Percentiles rank a stretch among this genome's conserved stretches.
phyloP scores from a whole-genome alignment of 164 flowering plant species.

The Annona cherimola region DNA sequence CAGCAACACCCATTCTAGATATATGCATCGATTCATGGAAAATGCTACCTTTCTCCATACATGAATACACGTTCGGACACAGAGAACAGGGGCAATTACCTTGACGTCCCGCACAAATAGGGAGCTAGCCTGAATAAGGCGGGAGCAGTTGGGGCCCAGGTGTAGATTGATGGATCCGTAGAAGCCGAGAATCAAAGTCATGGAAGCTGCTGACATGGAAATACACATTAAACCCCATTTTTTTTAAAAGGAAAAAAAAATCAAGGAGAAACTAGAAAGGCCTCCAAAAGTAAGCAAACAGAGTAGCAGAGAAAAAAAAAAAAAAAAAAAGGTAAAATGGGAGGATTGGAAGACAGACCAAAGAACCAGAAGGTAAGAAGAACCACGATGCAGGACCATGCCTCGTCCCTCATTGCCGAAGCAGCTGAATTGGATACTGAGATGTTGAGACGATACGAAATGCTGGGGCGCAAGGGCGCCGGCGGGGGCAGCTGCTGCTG shows the following conservation, averaged over 20 bases:
- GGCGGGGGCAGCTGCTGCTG: slow-evolving; percentile 8
- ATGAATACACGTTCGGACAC: background rate
- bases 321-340: slow-evolving; percentile 2
- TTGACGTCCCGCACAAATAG: slow-evolving; percentile 49
- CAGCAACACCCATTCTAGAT: background rate
- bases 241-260: background rate
- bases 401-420: slow-evolving; percentile 28
- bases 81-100: slow-evolving; percentile 23
- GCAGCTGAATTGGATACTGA: slow-evolving; percentile 12
- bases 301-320: background rate
- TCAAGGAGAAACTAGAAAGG: background rate
- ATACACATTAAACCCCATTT: background rate
- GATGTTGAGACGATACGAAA: slow-evolving; percentile 24
- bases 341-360: slow-evolving; percentile 29
- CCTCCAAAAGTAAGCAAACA: background rate
- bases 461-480: background rate
- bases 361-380: slow-evolving; percentile 55
- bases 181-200: slow-evolving; percentile 53
- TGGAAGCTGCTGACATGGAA: slow-evolving; percentile 41
- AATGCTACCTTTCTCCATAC: background rate
- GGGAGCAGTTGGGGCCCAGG: slow-evolving; percentile 54
- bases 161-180: slow-evolving; percentile 40
- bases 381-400: slow-evolving; percentile 47
- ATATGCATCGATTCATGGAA: background rate
- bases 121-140: slow-evolving; percentile 35